Evolutionary conservation across 305 asterid species (phyloP).

Genomic region (Coffea humblotiana): DNA sequence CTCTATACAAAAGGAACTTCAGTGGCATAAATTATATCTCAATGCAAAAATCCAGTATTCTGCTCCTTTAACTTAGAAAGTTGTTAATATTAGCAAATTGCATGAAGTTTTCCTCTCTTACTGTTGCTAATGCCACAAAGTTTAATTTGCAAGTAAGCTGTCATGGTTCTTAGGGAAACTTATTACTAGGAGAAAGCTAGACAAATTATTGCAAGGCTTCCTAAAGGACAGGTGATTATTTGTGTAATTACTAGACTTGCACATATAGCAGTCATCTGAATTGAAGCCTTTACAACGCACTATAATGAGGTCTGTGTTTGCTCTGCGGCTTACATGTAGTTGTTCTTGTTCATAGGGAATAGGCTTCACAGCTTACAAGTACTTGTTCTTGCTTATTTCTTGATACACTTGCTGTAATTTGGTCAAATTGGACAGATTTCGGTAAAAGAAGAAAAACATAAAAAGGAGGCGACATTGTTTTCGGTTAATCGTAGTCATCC

Average conservation of each 20-base stretch:
- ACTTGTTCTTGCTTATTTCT: slow-evolving; percentile 10
- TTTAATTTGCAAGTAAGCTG: background rate
- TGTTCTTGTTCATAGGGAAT: background rate
- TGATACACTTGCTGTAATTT: slow-evolving; percentile 19
- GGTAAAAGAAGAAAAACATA: slow-evolving; percentile 89
- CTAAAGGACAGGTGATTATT: background rate
- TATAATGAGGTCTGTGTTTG: background rate
- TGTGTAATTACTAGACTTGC: background rate
- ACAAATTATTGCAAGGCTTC: background rate
- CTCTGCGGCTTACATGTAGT: background rate
- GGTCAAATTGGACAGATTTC: slow-evolving; percentile 65
- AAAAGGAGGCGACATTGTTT: slow-evolving; percentile 62
- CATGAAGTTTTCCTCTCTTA: background rate
- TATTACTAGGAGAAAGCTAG: background rate
- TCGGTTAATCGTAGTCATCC: slow-evolving; percentile 75
- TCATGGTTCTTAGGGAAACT: background rate
- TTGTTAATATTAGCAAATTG: background rate
- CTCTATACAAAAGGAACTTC: background rate
- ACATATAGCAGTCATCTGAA: background rate
- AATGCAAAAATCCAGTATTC: background rate
- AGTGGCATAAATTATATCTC: background rate
- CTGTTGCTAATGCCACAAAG: background rate
- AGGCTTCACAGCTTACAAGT: background rate
- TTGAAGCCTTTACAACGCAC: background rate
- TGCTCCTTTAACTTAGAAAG: background rate